Evolutionary conservation across 208 protist genomes (phyloP), one percentile per base, ranked within the genome.

Genomic region (Dictyostelium gargantuum): DNA sequence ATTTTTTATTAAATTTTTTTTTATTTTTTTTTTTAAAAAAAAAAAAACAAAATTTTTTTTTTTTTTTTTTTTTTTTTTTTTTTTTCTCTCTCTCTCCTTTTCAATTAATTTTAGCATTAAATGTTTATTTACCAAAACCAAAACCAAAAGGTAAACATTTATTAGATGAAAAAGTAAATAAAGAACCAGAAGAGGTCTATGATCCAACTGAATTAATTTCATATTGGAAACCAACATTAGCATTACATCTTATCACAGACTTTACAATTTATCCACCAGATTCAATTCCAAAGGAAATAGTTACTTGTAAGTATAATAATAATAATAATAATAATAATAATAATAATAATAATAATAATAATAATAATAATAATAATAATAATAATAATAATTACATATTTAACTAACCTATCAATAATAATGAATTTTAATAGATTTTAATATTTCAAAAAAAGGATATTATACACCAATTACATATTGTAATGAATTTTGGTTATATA

Each of bases 401-500:
- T 76, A n/a, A n/a, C n/a, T n/a, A n/a, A n/a, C n/a, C n/a, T n/a
- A n/a, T n/a, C n/a, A 3, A 26, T 23, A 21, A 6, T 15, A 15
- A 32, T 46, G 1, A 50, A 46, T 29, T 10, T 46, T 50, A 50
- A 23, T 68, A 74, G 42, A 77, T 72, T 63, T 84, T n/a, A 85
- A 93, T 85, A 61, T 92, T 46, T 58, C 35, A 61, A 26, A 10
- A 21, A n/a, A 61, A 29, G 93, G 84, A 23, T 91, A 91, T 13
- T 99, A 98, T 92, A 94, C 94, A 40, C 98, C 98, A 2, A 95
- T 97, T 21, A 70, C 99, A 23, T 98, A 97, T 93, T 92, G 98
- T 35, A 98, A 99, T 94, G 98, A 99, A 63, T 99, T 99, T 81
- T 99, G 98, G 98, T 79, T 97, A n/a, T 84, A 98, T 42, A 95